A percentile compares a stretch with the other conserved stretches of the same genome.
Conservation (phyloP, 257 asterid species). For the Hygrophila difformis region DNA sequence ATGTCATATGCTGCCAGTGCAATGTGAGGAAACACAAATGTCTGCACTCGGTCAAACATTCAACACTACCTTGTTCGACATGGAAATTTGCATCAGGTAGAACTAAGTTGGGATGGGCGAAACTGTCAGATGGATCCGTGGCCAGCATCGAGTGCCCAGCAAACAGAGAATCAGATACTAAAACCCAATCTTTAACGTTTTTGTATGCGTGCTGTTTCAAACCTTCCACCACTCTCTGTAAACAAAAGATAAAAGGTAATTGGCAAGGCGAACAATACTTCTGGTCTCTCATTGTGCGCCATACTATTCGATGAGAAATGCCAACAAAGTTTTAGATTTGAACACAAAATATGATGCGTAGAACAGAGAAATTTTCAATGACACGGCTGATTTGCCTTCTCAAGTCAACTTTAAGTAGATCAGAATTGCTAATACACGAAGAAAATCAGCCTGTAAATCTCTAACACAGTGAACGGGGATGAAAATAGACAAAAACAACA, state of each 20-base stretch:
- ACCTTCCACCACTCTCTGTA: conserved; percentile 47
- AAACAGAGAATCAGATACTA: conserved; percentile 30
- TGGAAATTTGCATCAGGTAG: conserved; percentile 29
- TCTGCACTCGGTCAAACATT: background rate
- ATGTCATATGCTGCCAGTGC: too few relatives aligned
- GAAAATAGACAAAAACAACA: background rate
- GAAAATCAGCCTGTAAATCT: too few relatives aligned
- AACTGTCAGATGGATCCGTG: conserved; percentile 24
- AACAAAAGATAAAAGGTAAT: conserved; percentile 11
- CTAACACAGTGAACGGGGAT: too few relatives aligned
- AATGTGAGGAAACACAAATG: too few relatives aligned
- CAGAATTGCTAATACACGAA: too few relatives aligned
- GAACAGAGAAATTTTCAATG: too few relatives aligned
- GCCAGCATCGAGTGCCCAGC: conserved; percentile 28
- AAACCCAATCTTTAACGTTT: conserved; percentile 32
- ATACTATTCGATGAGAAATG: too few relatives aligned
- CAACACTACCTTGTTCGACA: conserved; percentile 53
- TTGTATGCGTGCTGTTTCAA: conserved; percentile 41
- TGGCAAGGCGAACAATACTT: conserved; percentile 6
- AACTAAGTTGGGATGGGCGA: conserved; percentile 19
- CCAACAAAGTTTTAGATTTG: too few relatives aligned
- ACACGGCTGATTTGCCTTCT: too few relatives aligned
- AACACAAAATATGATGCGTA: too few relatives aligned
- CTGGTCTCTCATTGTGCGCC: background rate
- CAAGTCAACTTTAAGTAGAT: too few relatives aligned